Base-by-base conservation (phyloP, 495 filamentous ascomycete genomes). In the Penicillium herquei region DNA sequence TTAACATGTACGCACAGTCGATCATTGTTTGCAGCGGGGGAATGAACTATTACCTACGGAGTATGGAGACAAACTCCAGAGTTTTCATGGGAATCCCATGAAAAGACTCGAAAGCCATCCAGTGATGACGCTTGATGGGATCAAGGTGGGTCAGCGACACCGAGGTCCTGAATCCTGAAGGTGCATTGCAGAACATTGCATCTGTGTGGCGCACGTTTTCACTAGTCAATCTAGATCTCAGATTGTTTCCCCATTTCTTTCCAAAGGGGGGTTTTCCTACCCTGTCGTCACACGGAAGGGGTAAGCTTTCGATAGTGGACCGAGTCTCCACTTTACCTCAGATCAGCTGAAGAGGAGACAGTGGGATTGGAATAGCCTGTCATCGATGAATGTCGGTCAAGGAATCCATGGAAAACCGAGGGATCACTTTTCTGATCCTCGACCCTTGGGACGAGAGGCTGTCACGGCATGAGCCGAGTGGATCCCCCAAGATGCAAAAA, bases 21-120 rank as follows among this genome's bases (percentile, higher is more conserved):
- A 64, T 64, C 61, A 58, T 58, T 44, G 16, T 32, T 49, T 56
- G 54, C 55, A 58, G 62, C 54, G 59, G 54, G 59, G 50, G 44
- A 39, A 40, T 31, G 46, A 34, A 26, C 21, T 26, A 26, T 26
- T 26, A 26, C 2, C 21, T 26, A 26, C 4, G 21, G 21, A 26
- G 21, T 26, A 26, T 26, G 21, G 21, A 26, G 21, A 26, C 21
- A 26, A 26, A 26, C 21, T 26, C 21, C 21, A 26, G 21, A 26
- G 21, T 26, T 26, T 26, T 26, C n/a, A n/a, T n/a, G n/a, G n/a
- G n/a, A n/a, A n/a, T 26, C 21, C 21, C 21, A 26, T 26, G 21
- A 26, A 37, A 37, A 37, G 34, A 2, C 8, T 37, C 12, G 12
- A 37, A 37, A 37, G 12, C 8, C 2, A 37, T 9, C 34, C 34